phyloP scores from a whole-genome alignment of 148 eudicot genomes.

The Rhododendron molle region DNA sequence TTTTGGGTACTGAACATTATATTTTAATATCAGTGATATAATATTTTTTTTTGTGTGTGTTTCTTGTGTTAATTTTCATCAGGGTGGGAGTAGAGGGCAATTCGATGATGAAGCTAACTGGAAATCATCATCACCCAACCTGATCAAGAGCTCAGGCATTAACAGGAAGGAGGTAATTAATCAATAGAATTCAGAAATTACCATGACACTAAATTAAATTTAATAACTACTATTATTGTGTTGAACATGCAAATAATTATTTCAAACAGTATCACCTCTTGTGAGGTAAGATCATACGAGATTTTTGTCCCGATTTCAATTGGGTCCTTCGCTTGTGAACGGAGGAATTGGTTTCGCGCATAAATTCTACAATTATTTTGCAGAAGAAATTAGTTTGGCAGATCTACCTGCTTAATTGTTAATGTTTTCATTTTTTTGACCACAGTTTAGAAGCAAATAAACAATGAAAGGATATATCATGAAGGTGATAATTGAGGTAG shows the following conservation, averaged over 20 bases:
- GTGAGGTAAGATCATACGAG: not conserved
- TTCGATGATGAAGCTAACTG: conserved; percentile 10
- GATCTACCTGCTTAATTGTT: not conserved
- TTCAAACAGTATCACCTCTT: not conserved
- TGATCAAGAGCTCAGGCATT: conserved; percentile 1
- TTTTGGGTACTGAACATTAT: too few species aligned
- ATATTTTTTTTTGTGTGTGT: not conserved
- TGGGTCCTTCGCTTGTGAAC: not conserved
- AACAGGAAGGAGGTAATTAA: not conserved
- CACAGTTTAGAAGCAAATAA: not conserved
- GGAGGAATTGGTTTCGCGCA: not conserved
- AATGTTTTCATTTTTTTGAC: not conserved
- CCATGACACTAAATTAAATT: not conserved
- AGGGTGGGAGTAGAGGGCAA: conserved; percentile 9
- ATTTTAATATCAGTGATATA: not conserved
- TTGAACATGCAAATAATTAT: not conserved
- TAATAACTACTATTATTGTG: not conserved
- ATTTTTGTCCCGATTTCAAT: not conserved
- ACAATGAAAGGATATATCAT: not conserved
- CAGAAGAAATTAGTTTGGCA: not conserved
- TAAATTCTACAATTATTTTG: not conserved
- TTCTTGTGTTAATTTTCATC: conserved; percentile 11
- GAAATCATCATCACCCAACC: conserved; percentile 20
- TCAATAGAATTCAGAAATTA: not conserved
- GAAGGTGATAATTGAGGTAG: not conserved